Conservation (phyloP, 106 monocot genomes). For the Allium fistulosum region DNA sequence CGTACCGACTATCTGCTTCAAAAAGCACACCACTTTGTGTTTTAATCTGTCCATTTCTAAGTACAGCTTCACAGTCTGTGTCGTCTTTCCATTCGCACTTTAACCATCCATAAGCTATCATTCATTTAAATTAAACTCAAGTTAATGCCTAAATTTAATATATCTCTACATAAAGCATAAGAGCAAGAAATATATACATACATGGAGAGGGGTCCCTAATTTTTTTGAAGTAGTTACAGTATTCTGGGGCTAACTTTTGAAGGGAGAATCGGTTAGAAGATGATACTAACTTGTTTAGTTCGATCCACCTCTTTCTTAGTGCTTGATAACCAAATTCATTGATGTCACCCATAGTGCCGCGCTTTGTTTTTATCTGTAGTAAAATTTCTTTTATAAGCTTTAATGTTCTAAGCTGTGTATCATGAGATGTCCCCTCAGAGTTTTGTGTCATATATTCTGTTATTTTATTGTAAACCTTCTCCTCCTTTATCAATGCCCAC, state of each 20-base stretch:
- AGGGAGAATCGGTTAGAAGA: constrained; percentile 64
- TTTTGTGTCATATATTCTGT: constrained; percentile 19
- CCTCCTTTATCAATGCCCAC: constrained; percentile 66
- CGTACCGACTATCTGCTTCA: constrained; percentile 9
- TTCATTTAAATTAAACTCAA: background rate
- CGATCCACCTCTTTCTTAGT: constrained; percentile 41
- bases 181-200: background rate
- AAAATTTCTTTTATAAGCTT: constrained; percentile 53
- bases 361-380: constrained; percentile 14
- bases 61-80: constrained; percentile 33
- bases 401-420: constrained; percentile 55
- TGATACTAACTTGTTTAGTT: constrained; percentile 31
- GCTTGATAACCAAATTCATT: constrained; percentile 42
- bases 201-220: constrained; percentile 52
- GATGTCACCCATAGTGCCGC: constrained; percentile 30
- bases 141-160: background rate
- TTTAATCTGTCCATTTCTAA: constrained; percentile 39
- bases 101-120: constrained; percentile 77
- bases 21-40: constrained; percentile 14
- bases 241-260: constrained; percentile 35
- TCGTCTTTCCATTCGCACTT: constrained; percentile 32
- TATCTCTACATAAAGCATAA: no score
- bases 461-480: constrained; percentile 30
- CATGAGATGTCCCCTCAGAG: constrained; percentile 44
- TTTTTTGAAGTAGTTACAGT: constrained; percentile 57